Evolutionary conservation across 2,329 filamentous ascomycete genomes (phyloP), one percentile per base, ranked within the genome.

Genomic region (Magnaporthales sp.): DNA sequence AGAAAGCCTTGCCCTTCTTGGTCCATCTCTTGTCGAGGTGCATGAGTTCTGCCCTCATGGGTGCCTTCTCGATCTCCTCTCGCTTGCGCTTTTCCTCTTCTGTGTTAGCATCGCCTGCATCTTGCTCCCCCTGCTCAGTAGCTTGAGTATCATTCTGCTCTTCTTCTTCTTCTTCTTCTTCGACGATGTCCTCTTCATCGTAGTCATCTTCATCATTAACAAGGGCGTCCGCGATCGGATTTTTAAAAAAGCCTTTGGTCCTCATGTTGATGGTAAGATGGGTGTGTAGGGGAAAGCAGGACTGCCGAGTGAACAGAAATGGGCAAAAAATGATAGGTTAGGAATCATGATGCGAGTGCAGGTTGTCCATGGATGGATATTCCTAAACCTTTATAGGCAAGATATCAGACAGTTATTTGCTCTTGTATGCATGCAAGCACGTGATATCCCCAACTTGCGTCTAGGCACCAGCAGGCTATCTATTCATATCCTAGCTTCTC

Each of bases 21-120:
- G 74, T 74, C 66, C 71, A 74, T 26, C 73, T 74, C 62, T 71
- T 73, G 62, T 76, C 75, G 19, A 77, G 72, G 63, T 76, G 72
- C 67, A 75, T 75, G 66, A 76, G 70, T 66, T 74, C 72, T 22
- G 70, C 63, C 32, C 70, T 71, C 72, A 74, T 74, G 24, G 71
- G 72, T 10, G 71, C 70, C 61, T 73, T 69, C 32, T 72, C 72
- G 24, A 73, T 68, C 67, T 72, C 71, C 51, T 70, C 69, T 10
- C 69, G 69, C 31, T 68, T 70, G 65, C 67, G 68, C 66, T 70
- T 70, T 6, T 71, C 68, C 56, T 71, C 70, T 19, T 71, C 70
- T 38, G 67, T 69, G 22, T 72, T 38, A 8, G 63, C 4, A 38
- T 64, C 65, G 68, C 69, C 67, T 70, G 67, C 30, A 38, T 64